Percentiles rank a stretch among this genome's conserved stretches.
phyloP scores from a whole-genome alignment of 225 moss, liverwort and hornwort genomes.

The Marchantia polymorpha region DNA sequence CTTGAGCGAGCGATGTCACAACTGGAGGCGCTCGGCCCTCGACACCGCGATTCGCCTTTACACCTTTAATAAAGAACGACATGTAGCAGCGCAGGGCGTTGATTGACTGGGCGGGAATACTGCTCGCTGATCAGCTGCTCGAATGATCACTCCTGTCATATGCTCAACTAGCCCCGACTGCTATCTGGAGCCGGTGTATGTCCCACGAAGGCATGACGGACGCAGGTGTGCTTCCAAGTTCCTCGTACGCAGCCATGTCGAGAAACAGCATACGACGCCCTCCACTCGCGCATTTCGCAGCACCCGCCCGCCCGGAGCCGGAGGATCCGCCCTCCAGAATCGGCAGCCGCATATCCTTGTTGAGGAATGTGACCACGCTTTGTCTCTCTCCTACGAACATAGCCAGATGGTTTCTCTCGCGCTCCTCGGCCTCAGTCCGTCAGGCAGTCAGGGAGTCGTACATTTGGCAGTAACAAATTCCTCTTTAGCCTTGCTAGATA shows the following conservation, averaged over 20 bases:
- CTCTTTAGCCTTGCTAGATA: not conserved
- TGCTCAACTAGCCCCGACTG: not conserved
- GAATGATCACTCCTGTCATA: conserved; percentile 1
- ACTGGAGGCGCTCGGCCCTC: conserved; percentile 6
- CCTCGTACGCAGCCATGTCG: not conserved
- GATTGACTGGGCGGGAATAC: not conserved
- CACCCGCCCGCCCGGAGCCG: not conserved
- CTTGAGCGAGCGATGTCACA: not conserved
- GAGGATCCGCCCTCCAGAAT: not conserved
- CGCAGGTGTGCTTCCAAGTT: too few relatives aligned
- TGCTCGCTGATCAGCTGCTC: not conserved
- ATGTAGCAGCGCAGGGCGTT: too few relatives aligned
- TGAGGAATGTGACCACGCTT: not conserved
- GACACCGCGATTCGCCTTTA: not conserved
- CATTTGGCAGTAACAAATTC: not conserved
- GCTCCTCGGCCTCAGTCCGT: not conserved
- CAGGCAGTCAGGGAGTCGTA: not conserved
- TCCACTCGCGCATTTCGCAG: not conserved
- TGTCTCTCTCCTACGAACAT: not conserved
- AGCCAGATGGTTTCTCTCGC: not conserved
- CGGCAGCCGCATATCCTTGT: not conserved
- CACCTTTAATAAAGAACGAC: not conserved
- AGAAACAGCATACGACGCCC: not conserved
- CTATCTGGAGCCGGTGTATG: not conserved
- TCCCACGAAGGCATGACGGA: not conserved